Base-by-base conservation (phyloP, 2,329 filamentous ascomycete species). In the Alternaria angustiovoidea region DNA sequence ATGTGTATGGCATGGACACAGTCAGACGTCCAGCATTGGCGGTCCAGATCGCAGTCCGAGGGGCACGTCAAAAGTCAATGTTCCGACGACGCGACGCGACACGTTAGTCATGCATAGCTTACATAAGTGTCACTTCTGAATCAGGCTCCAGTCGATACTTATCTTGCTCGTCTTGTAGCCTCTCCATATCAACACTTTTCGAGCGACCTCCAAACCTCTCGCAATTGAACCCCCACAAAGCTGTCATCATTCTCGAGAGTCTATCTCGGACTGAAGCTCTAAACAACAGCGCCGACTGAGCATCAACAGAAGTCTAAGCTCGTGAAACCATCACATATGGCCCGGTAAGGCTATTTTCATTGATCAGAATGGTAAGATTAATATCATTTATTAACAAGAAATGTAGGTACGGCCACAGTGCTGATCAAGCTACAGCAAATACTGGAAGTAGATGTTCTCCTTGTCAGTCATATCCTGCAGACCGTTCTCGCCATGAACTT, bases 381-480 rank as follows among this genome's bases (percentile, higher is more conserved):
- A 20, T 49, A 26, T 49, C 30, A 38, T 36, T 20, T 14, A 26
- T 5, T 11, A 5, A 38, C 3, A 36, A 38, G 1, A 2, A 20
- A 36, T 7, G 3, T 46, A 20, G 8, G 8, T 12, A 26, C 5
- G 6, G 8, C 7, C 32, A 36, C 1, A 5, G 7, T 18, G 14
- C 1, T 6, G 11, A 14, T 1, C 11, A 42, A 7, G 12, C 16
- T 59, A 70, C 47, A 70, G 44, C n/a, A 70, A 22, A 42, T 70
- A 69, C 8, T 68, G 61, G 61, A 70, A 69, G 53, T 67, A 70
- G 26, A 70, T 51, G 24, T 70, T 70, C 49, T 69, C 59, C 46
- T 63, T 62, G 20, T 70, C 67, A 24, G 67, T 70, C 66, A 69
- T 70, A 12, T 70, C 67, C n/a, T 65, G 59, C 9, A 70, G 57